Conservation (phyloP, 768 basidiomycete species). For the Kwoniella europaea region DNA sequence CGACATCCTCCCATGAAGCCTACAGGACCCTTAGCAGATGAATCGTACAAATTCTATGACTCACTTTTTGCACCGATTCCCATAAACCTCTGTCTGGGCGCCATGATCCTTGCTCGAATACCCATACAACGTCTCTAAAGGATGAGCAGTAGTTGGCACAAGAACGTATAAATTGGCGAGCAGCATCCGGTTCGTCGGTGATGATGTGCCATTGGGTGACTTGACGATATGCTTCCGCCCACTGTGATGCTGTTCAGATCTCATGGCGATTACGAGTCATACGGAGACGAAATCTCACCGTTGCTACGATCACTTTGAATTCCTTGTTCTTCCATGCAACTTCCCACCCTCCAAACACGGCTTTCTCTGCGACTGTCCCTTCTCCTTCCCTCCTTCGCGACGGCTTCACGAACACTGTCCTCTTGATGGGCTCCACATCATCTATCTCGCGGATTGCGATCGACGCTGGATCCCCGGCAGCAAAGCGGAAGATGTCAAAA, state of each 20-base stretch:
- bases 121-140: slow-evolving; percentile 63
- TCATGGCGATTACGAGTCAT: neutral
- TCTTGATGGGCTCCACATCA: slow-evolving; percentile 32
- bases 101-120: slow-evolving; percentile 76
- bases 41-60: slow-evolving; percentile 4
- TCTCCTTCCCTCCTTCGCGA: slow-evolving; percentile 40
- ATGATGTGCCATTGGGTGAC: slow-evolving; percentile 43
- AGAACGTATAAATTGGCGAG: slow-evolving; percentile 36
- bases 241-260: slow-evolving; percentile 6
- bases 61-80: slow-evolving; percentile 55
- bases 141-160: slow-evolving; percentile 22
- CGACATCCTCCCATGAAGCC: slow-evolving; percentile 54
- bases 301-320: slow-evolving; percentile 36
- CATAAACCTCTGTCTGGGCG: slow-evolving; percentile 68
- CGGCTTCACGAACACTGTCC: slow-evolving; percentile 23
- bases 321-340: slow-evolving; percentile 38
- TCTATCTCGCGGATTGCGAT: slow-evolving; percentile 33
- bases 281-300: slow-evolving; percentile 24
- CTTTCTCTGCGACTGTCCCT: slow-evolving; percentile 21
- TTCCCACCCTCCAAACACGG: slow-evolving; percentile 38
- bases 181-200: slow-evolving; percentile 18
- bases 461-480: slow-evolving; percentile 18
- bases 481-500: slow-evolving; percentile 40
- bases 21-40: slow-evolving; percentile 9
- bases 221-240: slow-evolving; percentile 27